Evolutionary conservation across 2,329 filamentous ascomycete species (phyloP), one percentile per base, ranked within the genome.

Genomic region (Mycocentrospora acerina): DNA sequence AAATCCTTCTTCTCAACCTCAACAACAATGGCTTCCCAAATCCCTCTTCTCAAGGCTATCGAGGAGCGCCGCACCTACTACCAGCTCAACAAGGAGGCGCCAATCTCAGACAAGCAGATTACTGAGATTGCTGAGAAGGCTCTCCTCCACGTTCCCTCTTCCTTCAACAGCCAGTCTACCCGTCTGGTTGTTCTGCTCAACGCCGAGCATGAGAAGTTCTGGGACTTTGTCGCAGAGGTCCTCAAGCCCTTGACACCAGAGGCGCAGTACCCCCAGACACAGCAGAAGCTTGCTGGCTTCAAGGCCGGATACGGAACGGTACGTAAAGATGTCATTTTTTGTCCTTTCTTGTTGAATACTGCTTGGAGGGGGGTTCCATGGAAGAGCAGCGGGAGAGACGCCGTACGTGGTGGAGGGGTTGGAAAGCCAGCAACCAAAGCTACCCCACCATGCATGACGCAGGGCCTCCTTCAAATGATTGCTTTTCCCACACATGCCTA

Each of bases 151-250:
- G 77, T 85, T 2, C 90, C 90, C 28, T 85, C 81, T 35, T 82
- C 84, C 50, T 96, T 95, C 83, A 95, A 96, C 81, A 86, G 82
- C 28, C 90, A 95, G 75, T 82, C 82, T 53, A 85, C 87, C 53
- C 84, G 90, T 43, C 72, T 86, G 42, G 79, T 95, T 32, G 79
- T 95, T 35, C 80, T 96, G 37, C 77, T 93, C 60, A 84, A 86
- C 59, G 80, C 79, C 46, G 86, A 95, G 69, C 90, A 96, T 74
- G 83, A 90, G 58, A 85, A 86, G 73, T 81, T 95, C 55, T 96
- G 90, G 91, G 83, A 88, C 64, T 75, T 89, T 43, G 77, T 82
- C 38, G 69, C 74, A 44, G 80, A 83, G 18, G 71, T 78, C 36
- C 75, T 91, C 42, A 82, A 84, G 72, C 73, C 74, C 15, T 78